These are phyloP conservation scores for Crassisporium funariophilum DNA, from an alignment of 768 basidiomycete species.

Conservation along the genomic window DNA sequence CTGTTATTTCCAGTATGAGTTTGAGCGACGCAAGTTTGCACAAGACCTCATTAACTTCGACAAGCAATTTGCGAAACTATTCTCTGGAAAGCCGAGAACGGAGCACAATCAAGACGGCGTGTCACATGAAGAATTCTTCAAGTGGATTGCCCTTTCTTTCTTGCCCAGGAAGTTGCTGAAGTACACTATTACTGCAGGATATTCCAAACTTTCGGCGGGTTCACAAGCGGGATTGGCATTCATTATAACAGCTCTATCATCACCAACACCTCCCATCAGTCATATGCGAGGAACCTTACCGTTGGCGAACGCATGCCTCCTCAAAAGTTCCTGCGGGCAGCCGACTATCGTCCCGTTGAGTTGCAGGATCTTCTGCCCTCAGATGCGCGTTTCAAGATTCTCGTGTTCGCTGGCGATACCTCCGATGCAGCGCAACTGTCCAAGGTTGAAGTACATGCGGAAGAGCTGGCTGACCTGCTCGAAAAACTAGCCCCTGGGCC, in stretches of 20 bases:
- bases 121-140: slow-evolving; percentile 53
- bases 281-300: slow-evolving; percentile 39
- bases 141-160: slow-evolving; percentile 23
- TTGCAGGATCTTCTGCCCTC: slow-evolving; percentile 55
- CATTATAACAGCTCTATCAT: slow-evolving; percentile 53
- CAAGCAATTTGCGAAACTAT: slow-evolving; percentile 62
- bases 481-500: slow-evolving; percentile 29
- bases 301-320: slow-evolving; percentile 58
- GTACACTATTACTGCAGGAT: slow-evolving; percentile 30
- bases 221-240: slow-evolving; percentile 57
- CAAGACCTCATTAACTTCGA: slow-evolving; percentile 76
- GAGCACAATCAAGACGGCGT: slow-evolving; percentile 48
- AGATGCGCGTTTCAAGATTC: slow-evolving; percentile 55
- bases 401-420: slow-evolving; percentile 55
- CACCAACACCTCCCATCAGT: slow-evolving; percentile 38
- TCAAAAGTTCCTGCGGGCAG: slow-evolving; percentile 49
- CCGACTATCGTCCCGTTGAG: slow-evolving; percentile 51
- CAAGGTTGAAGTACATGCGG: slow-evolving; percentile 34
- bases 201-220: slow-evolving; percentile 55
- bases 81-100: slow-evolving; percentile 66
- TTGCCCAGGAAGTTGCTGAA: background rate
- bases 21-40: slow-evolving; percentile 67
- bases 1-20: slow-evolving; percentile 54
- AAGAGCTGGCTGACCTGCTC: slow-evolving; percentile 34
- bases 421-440: slow-evolving; percentile 28